A percentile compares a stretch with the other conserved stretches of the same genome.
phyloP scores from a whole-genome alignment of 2,329 filamentous ascomycete genomes.

The Ophiosphaerella korrae region DNA sequence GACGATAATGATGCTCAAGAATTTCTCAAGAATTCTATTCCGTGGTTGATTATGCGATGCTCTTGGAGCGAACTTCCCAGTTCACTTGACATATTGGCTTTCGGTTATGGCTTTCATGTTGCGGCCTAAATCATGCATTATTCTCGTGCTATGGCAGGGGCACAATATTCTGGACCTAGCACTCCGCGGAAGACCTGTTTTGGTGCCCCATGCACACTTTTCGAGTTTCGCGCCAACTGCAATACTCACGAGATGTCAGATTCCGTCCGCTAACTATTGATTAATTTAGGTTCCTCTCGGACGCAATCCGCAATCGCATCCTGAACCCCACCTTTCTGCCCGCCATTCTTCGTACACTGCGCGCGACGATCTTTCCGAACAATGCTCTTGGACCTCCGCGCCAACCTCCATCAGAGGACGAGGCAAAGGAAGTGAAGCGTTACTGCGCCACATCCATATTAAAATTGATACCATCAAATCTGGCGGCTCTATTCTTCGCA shows the following conservation, averaged over 20 bases:
- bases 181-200: neutral
- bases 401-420: slow-evolving; percentile 62
- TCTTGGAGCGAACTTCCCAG: neutral
- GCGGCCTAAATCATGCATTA: neutral
- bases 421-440: slow-evolving; percentile 66
- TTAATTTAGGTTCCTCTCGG: slow-evolving; percentile 52
- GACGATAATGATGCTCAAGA: neutral
- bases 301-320: slow-evolving; percentile 49
- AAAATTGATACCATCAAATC: slow-evolving; percentile 52
- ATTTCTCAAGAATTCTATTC: no score
- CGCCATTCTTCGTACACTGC: slow-evolving; percentile 66
- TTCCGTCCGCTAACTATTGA: slow-evolving; percentile 33
- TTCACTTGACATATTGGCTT: neutral
- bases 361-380: slow-evolving; percentile 83
- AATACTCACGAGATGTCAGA: neutral
- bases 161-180: neutral
- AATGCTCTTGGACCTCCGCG: slow-evolving; percentile 72
- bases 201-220: neutral
- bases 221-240: neutral
- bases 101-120: neutral
- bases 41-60: neutral
- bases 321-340: slow-evolving; percentile 53
- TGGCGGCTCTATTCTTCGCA: slow-evolving; percentile 44
- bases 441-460: slow-evolving; percentile 68
- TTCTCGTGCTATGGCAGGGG: neutral